Evolutionary conservation across 768 basidiomycete species (phyloP).

Genomic region (Baorangia bicolor): DNA sequence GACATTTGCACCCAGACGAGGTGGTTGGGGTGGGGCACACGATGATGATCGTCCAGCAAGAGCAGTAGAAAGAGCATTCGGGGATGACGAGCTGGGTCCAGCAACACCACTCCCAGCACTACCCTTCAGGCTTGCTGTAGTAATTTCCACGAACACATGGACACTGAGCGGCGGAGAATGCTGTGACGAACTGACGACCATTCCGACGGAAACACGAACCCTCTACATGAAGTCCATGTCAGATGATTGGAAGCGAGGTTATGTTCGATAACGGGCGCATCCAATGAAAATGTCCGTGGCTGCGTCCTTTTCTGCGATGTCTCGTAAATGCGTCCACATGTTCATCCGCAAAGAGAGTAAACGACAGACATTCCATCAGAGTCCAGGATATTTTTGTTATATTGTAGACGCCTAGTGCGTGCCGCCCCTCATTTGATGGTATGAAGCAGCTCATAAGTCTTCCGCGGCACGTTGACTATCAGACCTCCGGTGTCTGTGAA

Average conservation of each 20-base stretch:
- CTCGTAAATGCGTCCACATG: no score
- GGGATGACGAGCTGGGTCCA: conserved; percentile 5
- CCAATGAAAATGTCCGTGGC: neutral
- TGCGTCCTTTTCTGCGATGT: no score
- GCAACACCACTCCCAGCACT: conserved; percentile 1
- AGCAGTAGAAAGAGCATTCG: neutral
- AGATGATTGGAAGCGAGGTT: neutral
- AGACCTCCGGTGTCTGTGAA: no score
- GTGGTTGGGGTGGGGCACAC: conserved; percentile 4
- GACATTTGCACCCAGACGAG: conserved; percentile 4
- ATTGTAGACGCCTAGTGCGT: no score
- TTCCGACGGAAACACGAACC: neutral
- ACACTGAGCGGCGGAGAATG: neutral
- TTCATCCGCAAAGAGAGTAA: no score
- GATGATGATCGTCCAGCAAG: conserved; percentile 11
- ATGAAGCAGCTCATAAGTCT: no score
- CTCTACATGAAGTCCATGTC: neutral
- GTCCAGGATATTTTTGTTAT: no score
- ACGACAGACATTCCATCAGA: no score
- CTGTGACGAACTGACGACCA: neutral
- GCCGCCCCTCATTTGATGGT: no score
- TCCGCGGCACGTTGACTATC: no score
- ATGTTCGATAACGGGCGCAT: neutral
- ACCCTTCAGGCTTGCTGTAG: no score
- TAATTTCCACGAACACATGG: neutral